These are phyloP conservation scores for Tillandsia leiboldiana DNA, from an alignment of 176 grass and related monocot genomes.

Conservation along the genomic window DNA sequence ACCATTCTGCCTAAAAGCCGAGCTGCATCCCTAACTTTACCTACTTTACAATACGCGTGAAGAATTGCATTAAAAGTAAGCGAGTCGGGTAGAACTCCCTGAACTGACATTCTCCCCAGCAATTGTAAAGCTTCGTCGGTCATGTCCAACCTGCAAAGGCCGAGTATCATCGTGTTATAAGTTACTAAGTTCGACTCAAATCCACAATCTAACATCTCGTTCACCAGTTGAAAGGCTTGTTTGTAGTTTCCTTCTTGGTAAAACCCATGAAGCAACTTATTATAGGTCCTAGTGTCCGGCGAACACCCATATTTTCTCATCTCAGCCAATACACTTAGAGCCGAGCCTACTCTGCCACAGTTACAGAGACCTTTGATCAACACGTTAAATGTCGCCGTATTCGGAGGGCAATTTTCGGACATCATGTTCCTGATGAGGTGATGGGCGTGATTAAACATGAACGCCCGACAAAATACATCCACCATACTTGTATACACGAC, in stretches of 20 bases:
- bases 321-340: constrained; percentile 39
- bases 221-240: constrained; percentile 39
- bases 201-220: constrained; percentile 42
- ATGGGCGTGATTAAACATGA: constrained; percentile 69
- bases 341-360: constrained; percentile 40
- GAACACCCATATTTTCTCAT: constrained; percentile 48
- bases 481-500: constrained; percentile 77
- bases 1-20: constrained; percentile 47
- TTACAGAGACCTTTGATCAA: constrained; percentile 64
- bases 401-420: constrained; percentile 51
- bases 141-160: constrained; percentile 41
- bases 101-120: constrained; percentile 54
- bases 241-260: constrained; percentile 42
- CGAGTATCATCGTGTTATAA: constrained; percentile 66
- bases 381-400: constrained; percentile 62
- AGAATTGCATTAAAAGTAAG: constrained; percentile 62
- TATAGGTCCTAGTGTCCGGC: constrained; percentile 58
- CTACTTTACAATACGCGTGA: constrained; percentile 66
- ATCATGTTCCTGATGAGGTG: constrained; percentile 58
- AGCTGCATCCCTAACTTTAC: constrained; percentile 39
- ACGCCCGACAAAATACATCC: constrained; percentile 53
- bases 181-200: constrained; percentile 42
- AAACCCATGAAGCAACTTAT: constrained; percentile 61
- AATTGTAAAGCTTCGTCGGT: constrained; percentile 45
- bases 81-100: constrained; percentile 48